Conservation (phyloP, 805 yeast genomes). For the Ogataea methylovora region DNA sequence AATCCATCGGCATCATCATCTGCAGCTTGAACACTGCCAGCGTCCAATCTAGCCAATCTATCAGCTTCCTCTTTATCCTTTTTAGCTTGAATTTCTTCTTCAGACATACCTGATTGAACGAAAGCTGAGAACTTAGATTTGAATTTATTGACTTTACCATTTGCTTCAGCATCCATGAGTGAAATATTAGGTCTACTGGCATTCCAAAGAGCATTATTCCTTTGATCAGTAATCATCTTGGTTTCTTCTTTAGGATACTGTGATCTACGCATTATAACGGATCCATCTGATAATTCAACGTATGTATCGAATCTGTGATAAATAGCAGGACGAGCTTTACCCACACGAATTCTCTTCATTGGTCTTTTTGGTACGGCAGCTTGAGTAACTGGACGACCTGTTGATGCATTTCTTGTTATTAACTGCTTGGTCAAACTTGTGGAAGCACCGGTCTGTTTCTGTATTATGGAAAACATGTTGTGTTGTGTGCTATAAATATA, state of each 20-base stretch:
- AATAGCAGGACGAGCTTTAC: conserved; percentile 90
- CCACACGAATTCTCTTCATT: conserved; percentile 58
- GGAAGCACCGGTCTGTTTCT: neutral
- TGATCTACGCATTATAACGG: conserved; percentile 75
- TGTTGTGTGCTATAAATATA: neutral
- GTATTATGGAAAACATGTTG: conserved; percentile 1
- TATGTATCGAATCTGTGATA: conserved; percentile 82
- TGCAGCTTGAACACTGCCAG: conserved; percentile 14
- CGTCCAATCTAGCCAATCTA: conserved; percentile 20
- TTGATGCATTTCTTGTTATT: conserved; percentile 15
- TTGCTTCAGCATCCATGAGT: conserved; percentile 71
- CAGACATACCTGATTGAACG: conserved; percentile 27
- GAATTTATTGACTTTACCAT: conserved; percentile 73
- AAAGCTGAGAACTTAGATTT: conserved; percentile 56
- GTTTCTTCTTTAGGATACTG: conserved; percentile 85
- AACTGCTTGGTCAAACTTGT: neutral
- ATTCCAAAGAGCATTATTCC: conserved; percentile 85
- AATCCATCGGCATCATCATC: conserved; percentile 33
- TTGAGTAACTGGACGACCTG: conserved; percentile 21
- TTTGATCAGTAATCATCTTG: conserved; percentile 80
- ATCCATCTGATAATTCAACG: conserved; percentile 93
- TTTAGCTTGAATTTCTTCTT: conserved; percentile 17
- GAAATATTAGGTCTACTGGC: conserved; percentile 72
- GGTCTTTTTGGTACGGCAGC: conserved; percentile 42
- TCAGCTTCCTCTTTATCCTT: conserved; percentile 20